A percentile compares a stretch with the other conserved stretches of the same genome.
Evolutionary conservation across 176 grass and related monocot genomes (phyloP).

Genomic region (Lolium perenne): DNA sequence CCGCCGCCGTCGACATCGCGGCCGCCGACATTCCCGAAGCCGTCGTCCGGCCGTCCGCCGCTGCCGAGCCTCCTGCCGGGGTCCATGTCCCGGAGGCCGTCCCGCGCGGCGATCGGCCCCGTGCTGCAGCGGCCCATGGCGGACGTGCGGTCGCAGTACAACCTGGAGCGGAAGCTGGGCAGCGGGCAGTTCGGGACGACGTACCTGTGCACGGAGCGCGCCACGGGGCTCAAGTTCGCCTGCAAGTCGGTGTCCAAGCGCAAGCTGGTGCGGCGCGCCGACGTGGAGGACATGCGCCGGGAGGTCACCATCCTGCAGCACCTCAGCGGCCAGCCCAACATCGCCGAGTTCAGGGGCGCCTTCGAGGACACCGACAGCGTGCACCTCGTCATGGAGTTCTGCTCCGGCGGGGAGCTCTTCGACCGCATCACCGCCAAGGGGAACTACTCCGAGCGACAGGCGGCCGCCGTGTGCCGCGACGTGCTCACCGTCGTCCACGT

Average conservation of each 20-base stretch:
- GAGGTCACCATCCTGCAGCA: constrained; percentile 95
- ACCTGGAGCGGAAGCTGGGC: constrained; percentile 72
- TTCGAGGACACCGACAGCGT: constrained; percentile 73
- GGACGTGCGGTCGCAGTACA: constrained; percentile 60
- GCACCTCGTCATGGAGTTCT: constrained; percentile 90
- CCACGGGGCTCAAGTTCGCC: constrained; percentile 58
- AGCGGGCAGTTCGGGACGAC: constrained; percentile 84
- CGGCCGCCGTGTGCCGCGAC: constrained; percentile 65
- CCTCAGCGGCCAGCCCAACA: constrained; percentile 85
- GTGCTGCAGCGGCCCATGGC: constrained; percentile 64
- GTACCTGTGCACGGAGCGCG: constrained; percentile 78
- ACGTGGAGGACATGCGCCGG: constrained; percentile 76
- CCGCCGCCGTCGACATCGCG: not conserved
- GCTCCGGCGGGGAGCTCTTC: constrained; percentile 92
- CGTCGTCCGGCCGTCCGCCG: not conserved
- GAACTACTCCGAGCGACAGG: constrained; percentile 72
- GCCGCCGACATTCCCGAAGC: constrained; percentile 3
- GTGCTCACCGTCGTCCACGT: constrained; percentile 77
- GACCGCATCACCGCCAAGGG: constrained; percentile 77
- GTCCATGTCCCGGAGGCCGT: constrained; percentile 14
- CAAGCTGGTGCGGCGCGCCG: constrained; percentile 69
- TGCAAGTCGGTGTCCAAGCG: constrained; percentile 94
- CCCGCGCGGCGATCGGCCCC: not conserved
- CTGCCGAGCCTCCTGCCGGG: constrained; percentile 25
- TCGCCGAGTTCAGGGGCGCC: constrained; percentile 86